Base-by-base conservation (phyloP, 108 stramenopile species). In the Skeletonema tropicum region DNA sequence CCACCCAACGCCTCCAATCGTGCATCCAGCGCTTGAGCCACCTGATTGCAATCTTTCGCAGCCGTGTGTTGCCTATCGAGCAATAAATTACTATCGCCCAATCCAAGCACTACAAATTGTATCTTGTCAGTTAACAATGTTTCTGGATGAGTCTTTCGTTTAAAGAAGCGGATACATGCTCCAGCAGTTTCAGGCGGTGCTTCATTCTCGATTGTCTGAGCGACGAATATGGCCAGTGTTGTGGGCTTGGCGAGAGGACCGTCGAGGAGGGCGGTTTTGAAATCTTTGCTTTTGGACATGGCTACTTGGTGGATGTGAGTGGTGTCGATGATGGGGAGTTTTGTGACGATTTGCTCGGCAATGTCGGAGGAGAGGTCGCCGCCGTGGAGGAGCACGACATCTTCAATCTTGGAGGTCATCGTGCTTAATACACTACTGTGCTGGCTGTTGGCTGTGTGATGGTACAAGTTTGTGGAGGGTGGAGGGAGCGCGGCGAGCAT, bases 21-120 rank as follows among this genome's bases (percentile, higher is more conserved):
- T 15, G 64, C 33, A 65, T 76, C 74, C 30, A 84, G 17, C 32
- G 38, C 38, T 38, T 82, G 49, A 3, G 83, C 86, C 0, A 70
- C 78, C 36, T 68, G 74, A 77, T 87, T 87, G 55, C 86, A 87
- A 68, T 87, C 86, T 35, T 84, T 84, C 32, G 83, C 80, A 2
- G 66, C 36, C 0, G 86, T 87, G 3, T 79, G 80, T 60, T 84
- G 86, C 38, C 86, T 62, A 70, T 87, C 86, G 19, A 87, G 62
- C 17, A 87, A 59, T 30, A 87, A 46, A 32, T 87, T 87, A 12
- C 71, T 67, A 68, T 87, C 83, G 0, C 86, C 86, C 9, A 81
- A 35, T 7, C 86, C 86, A 10, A 87, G 35, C 0, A 87, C 75
- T 1, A 75, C 64, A 55, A 66, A 83, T 9, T 49, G 23, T 6